Conservation (phyloP, 495 filamentous ascomycete genomes). For the Ramalina peruviana region DNA sequence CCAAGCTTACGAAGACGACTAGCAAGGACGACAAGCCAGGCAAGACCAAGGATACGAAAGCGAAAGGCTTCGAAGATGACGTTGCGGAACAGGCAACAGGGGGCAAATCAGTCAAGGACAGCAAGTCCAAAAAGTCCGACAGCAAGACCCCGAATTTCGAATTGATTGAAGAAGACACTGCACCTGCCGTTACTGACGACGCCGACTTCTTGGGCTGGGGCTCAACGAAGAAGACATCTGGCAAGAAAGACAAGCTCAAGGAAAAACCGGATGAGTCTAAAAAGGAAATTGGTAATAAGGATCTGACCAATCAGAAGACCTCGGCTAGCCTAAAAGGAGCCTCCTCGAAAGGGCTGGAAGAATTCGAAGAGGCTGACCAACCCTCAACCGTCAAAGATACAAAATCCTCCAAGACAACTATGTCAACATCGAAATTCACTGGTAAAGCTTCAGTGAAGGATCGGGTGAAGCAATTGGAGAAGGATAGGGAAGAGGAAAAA, state of each 20-base stretch:
- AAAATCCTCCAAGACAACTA: conserved; percentile 26
- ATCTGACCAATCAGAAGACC: conserved; percentile 16
- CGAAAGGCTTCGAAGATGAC: conserved; percentile 13
- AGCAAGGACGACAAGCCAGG: conserved; percentile 16
- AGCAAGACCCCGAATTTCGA: conserved; percentile 5
- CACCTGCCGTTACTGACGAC: background rate
- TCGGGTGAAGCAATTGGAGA: conserved; percentile 34
- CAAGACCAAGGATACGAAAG: conserved; percentile 13
- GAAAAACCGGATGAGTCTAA: conserved; percentile 27
- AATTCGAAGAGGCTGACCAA: conserved; percentile 25
- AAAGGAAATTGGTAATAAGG: conserved; percentile 29
- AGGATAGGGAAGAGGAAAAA: conserved; percentile 26
- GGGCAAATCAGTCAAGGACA: conserved; percentile 13
- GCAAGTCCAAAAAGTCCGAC: conserved; percentile 15
- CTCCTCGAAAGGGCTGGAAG: conserved; percentile 21
- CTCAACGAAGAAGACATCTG: conserved; percentile 40
- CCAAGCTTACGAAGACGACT: conserved; percentile 14
- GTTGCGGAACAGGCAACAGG: conserved; percentile 5
- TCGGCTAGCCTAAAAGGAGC: conserved; percentile 13
- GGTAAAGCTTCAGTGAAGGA: conserved; percentile 33
- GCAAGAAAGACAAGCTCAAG: conserved; percentile 34
- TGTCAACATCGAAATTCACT: conserved; percentile 25
- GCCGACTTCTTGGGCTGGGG: conserved; percentile 9
- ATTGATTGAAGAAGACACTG: conserved; percentile 1
- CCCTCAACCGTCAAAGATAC: conserved; percentile 20